Evolutionary conservation across 1,284 basidiomycete species (phyloP).

Genomic region (Flammula alnicola): DNA sequence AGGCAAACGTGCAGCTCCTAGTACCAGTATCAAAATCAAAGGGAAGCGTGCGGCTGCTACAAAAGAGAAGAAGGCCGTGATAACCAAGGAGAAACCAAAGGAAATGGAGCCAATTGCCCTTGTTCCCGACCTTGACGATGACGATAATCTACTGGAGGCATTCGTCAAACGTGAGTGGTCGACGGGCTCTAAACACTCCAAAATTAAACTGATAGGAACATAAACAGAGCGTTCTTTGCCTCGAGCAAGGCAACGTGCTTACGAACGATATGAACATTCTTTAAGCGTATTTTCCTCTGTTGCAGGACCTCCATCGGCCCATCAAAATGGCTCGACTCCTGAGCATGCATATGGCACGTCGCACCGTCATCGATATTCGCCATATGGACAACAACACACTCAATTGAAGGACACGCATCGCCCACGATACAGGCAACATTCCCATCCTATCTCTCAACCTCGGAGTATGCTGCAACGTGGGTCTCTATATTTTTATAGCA

Average conservation of each 20-base stretch:
- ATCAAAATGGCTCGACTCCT: constrained; percentile 26
- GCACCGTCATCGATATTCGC: constrained; percentile 38
- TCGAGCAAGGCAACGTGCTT: constrained; percentile 10
- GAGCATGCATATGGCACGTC: constrained; percentile 17
- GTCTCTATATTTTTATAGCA: constrained; percentile 27
- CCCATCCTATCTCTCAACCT: constrained; percentile 24
- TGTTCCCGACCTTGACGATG: constrained; percentile 24
- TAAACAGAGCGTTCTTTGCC: constrained; percentile 15
- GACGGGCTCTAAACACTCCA: background rate
- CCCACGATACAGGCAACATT: constrained; percentile 12
- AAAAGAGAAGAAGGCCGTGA: constrained; percentile 23
- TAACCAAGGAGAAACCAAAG: constrained; percentile 24
- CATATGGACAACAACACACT: constrained; percentile 30
- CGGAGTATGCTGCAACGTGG: constrained; percentile 57
- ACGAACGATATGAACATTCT: constrained; percentile 23
- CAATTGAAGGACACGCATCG: constrained; percentile 12
- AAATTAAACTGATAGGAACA: constrained; percentile 1
- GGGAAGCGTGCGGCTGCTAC: constrained; percentile 16
- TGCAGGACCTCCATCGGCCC: constrained; percentile 19
- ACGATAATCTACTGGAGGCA: constrained; percentile 25
- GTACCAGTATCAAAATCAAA: constrained; percentile 17
- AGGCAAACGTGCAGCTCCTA: constrained; percentile 25
- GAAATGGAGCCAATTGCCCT: constrained; percentile 16
- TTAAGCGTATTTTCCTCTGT: constrained; percentile 20
- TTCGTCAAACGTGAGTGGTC: constrained; percentile 24